Percentiles rank a stretch among this genome's conserved stretches.
phyloP scores from a whole-genome alignment of 1,284 basidiomycete genomes.

The Rhodotorula sp. region DNA sequence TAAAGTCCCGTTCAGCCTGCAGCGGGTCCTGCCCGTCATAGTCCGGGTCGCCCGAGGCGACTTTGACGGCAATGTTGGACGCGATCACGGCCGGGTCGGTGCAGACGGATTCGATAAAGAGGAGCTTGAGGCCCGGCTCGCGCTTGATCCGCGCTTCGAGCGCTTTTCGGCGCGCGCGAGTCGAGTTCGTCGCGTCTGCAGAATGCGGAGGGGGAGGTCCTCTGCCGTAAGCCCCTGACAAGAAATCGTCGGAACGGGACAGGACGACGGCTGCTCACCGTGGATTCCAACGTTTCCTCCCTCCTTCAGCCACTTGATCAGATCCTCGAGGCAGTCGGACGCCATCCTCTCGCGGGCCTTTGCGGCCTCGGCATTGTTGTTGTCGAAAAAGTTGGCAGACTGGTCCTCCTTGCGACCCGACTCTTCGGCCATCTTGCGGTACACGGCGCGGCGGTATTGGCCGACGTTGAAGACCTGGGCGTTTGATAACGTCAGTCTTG shows the following conservation, averaged over 20 bases:
- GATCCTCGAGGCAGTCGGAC: conserved; percentile 86
- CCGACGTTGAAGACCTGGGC: conserved; percentile 95
- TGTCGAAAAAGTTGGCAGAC: conserved; percentile 86
- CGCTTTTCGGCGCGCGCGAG: conserved; percentile 68
- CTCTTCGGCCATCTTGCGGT: conserved; percentile 67
- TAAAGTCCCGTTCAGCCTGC: conserved; percentile 83
- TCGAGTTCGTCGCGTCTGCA: conserved; percentile 90
- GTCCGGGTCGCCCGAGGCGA: conserved; percentile 93
- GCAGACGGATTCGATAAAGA: conserved; percentile 94
- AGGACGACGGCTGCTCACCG: conserved; percentile 65
- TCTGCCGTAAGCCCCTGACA: not conserved
- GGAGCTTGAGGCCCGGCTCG: conserved; percentile 83
- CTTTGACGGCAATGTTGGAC: conserved; percentile 93
- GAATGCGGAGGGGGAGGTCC: not conserved
- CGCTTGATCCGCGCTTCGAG: conserved; percentile 73
- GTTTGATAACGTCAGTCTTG: not conserved
- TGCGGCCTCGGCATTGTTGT: conserved; percentile 75
- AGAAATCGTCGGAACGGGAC: too few relatives aligned
- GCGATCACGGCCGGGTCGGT: conserved; percentile 92
- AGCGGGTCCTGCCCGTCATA: conserved; percentile 86
- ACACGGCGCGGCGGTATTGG: conserved; percentile 84
- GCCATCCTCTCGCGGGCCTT: conserved; percentile 78
- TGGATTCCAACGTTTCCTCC: conserved; percentile 97
- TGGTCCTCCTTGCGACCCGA: conserved; percentile 84
- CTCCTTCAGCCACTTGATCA: conserved; percentile 86